Base-by-base conservation (phyloP, 2,329 filamentous ascomycete species). In the Fusarium vanettenii region DNA sequence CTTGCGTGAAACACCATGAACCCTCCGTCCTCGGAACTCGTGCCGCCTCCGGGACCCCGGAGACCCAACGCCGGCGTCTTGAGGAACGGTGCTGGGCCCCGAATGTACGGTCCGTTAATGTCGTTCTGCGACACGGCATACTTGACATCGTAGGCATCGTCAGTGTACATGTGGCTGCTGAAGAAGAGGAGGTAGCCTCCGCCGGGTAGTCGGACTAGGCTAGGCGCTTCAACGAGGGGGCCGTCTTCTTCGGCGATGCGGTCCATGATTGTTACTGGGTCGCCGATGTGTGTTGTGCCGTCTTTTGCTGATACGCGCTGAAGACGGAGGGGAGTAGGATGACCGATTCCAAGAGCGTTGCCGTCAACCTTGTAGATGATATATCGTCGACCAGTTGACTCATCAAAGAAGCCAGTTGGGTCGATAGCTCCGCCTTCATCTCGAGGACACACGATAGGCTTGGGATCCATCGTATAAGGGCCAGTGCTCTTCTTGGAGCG, bases 341-440 rank as follows among this genome's bases (percentile, higher is more conserved):
- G 83, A n/a, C 83, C 83, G 48, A 80, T 66, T 5, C 83, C 83
- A 39, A 88, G 80, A 67, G 84, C 85, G 81, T 92, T 93, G 41
- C 91, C 91, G 80, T 93, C 91, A 29, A 92, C 84, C 80, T 93
- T 93, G 84, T 91, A 93, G 11, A 89, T 82, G 6, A 93, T 85
- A 78, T 92, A 93, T 7, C 87, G 86, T 35, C 80, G 85, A 33
- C 88, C 88, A 22, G 80, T 82, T 50, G 87, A 85, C 13, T 80
- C 79, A 76, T 93, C 91, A 13, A 82, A 76, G 80, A 92, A 93
- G 5, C 89, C 90, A 0, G 88, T 84, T 0, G 91, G 84, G 76
- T 93, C 92, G 75, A 93, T 93, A 20, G 90, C 87, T 37, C 91
- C 91, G 22, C 91, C 91, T 62, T 84, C 78, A 6, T 83, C 82